A percentile compares a stretch with the other conserved stretches of the same genome.
phyloP scores from a whole-genome alignment of 805 yeast species.

The Yamadazyma sp. region DNA sequence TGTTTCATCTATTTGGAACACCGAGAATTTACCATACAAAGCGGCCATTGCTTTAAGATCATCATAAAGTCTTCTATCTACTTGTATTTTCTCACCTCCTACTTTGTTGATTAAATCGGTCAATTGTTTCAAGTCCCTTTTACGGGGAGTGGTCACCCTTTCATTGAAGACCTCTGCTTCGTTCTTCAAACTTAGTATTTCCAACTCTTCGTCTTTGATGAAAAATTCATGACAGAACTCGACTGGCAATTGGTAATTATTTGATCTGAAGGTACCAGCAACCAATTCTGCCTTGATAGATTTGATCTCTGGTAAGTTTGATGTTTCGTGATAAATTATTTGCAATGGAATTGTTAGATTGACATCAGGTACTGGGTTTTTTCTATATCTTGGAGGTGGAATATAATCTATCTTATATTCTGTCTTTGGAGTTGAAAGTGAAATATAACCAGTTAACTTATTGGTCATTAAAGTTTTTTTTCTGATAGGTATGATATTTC shows the following conservation, averaged over 20 bases:
- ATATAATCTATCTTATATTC: constrained; percentile 26
- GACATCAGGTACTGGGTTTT: constrained; percentile 13
- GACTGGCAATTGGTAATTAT: constrained; percentile 35
- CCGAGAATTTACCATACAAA: constrained; percentile 32
- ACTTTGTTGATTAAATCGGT: constrained; percentile 27
- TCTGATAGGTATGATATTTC: constrained; percentile 28
- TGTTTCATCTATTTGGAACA: constrained; percentile 15
- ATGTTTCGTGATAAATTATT: constrained; percentile 19
- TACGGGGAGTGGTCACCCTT: constrained; percentile 30
- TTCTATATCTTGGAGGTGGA: constrained; percentile 29
- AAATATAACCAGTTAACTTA: constrained; percentile 23
- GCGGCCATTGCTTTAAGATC: constrained; percentile 35
- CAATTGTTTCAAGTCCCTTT: constrained; percentile 20
- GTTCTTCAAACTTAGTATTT: constrained; percentile 22
- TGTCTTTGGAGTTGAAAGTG: constrained; percentile 34
- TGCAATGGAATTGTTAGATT: constrained; percentile 27
- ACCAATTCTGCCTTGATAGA: constrained; percentile 32
- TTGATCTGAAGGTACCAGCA: constrained; percentile 32
- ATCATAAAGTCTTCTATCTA: constrained; percentile 34
- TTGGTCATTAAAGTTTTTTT: constrained; percentile 34
- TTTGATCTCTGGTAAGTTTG: constrained; percentile 32
- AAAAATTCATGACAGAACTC: constrained; percentile 40
- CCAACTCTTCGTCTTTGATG: constrained; percentile 27
- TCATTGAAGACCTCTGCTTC: constrained; percentile 29
- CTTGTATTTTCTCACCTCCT: constrained; percentile 31